Base-by-base conservation (phyloP, 2,329 filamentous ascomycete species). In the Dactylellina leptospora region DNA sequence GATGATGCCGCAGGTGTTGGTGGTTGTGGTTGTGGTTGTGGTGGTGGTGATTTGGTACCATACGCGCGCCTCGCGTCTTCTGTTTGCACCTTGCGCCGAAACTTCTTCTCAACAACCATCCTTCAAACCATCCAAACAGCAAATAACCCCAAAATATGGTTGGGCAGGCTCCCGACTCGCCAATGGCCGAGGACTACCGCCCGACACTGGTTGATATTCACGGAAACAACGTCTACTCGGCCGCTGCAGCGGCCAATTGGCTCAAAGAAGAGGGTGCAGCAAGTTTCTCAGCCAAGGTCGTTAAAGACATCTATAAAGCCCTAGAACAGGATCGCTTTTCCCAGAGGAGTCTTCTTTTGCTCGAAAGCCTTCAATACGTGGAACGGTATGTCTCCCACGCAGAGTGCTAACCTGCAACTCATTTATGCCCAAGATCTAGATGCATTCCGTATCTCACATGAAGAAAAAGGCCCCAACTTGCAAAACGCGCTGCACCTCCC, bases 331-430 rank as follows among this genome's bases (percentile, higher is more conserved):
- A 92, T 60, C 85, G 86, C 61, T 97, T 97, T 78, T 84, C 86
- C 30, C 87, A 89, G 79, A 89, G 87, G 79, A 90, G 90, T 3
- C 84, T 99, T 20, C 82, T 96, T 74, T 85, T 91, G 23, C 84
- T 99, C 61, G 95, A 99, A 81, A 93, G 92, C 76, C 81, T 97
- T 76, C 95, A 97, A 82, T 87, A 93, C 42, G 81, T 99, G 69
- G 95, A 99, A 80, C 90, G 85, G 88, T 90, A 81, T 18, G 81
- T 74, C 25, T 25, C 23, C 45, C 18, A 18, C 13, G 8, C 8
- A 10, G 13, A 33, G 6, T 6, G 6, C 30, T 13, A 6, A 33
- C 30, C 6, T 13, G 30, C 13, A 13, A 33, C 30, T 6, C 13
- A 33, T 33, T 13, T 33, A 33, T 33, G 30, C 30, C 13, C 30